Evolutionary conservation across 306 rosid species (phyloP).

Genomic region (Comarum palustre): DNA sequence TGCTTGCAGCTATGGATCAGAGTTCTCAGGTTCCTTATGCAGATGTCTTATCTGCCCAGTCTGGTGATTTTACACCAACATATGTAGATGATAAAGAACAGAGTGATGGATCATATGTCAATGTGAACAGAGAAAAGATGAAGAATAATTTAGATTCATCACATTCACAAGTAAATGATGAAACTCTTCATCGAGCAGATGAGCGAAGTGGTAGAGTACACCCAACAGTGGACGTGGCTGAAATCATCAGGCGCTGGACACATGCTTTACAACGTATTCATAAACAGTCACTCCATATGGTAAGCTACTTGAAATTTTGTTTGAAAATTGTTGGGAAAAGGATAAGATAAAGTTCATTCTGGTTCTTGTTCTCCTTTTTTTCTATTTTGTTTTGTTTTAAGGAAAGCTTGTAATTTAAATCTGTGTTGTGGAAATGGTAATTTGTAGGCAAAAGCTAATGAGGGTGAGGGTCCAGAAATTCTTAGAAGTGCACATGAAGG

Average conservation of each 20-base stretch:
- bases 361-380: not conserved
- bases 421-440: constrained; percentile 18
- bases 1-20: constrained; percentile 99
- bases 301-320: constrained; percentile 26
- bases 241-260: constrained; percentile 96
- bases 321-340: not conserved
- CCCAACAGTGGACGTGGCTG: constrained; percentile 88
- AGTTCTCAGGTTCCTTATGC: constrained; percentile 85
- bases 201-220: constrained; percentile 79
- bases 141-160: constrained; percentile 36
- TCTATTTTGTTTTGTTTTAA: no score
- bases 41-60: constrained; percentile 56
- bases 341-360: not conserved
- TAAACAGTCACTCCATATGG: constrained; percentile 95
- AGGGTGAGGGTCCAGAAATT: constrained; percentile 98
- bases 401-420: constrained; percentile 1
- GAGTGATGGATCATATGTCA: constrained; percentile 56
- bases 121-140: constrained; percentile 30
- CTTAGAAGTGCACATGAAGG: constrained; percentile 74
- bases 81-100: constrained; percentile 61
- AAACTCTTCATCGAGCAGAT: constrained; percentile 58
- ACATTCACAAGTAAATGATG: constrained; percentile 43
- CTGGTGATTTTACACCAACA: constrained; percentile 44
- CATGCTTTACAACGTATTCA: constrained; percentile 99
- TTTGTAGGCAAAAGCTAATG: constrained; percentile 89